Base-by-base conservation (phyloP, 202 grass and related monocot genomes). In the Carex sylvatica region DNA sequence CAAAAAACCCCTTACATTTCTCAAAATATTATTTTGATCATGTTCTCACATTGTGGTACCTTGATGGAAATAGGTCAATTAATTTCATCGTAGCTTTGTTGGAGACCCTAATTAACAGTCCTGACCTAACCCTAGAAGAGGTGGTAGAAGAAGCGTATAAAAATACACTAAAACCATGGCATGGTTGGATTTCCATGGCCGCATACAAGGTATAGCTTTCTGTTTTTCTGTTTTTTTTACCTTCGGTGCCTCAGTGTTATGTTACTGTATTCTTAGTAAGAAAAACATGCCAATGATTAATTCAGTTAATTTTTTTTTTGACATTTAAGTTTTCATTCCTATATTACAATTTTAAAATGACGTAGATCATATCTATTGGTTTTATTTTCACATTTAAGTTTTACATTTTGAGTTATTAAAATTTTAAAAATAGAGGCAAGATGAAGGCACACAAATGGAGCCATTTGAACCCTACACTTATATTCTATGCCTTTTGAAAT, bases 171-270 rank as follows among this genome's bases (percentile, higher is more conserved):
- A 91, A 91, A 88, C 92, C 92, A 82, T 98, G 89, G 84, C 95
- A 98, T 74, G 92, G 95, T 5, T 98, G 95, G 95, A 95, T 98
- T 9, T 87, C 95, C 49, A 91, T 86, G 81, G 85, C 92, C 64
- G 95, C 95, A 78, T 98, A 93, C 80, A 95, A 88, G 89, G 95
- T 98, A 88, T 46, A 61, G 16, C 49, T 83, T 81, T n/a, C 7
- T 24, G n/a, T 78, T 22, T 65, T 4, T 19, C 18, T 73, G 5
- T 28, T 52, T 42, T 52, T 69, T 9, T 40, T 10, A 70, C 3
- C 9, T 28, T 40, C 6, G 10, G 23, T 24, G 49, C 14, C 40
- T 73, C 10, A 42, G 20, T 74, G 28, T 44, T n/a, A 75, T 71
- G 28, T 51, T 53, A 18, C 19, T 65, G 13, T 40, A 69, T 6